A percentile compares a stretch with the other conserved stretches of the same genome.
These are phyloP conservation scores for Nicotiana attenuata DNA, from an alignment of 257 asterid genomes.

Conservation along the genomic window DNA sequence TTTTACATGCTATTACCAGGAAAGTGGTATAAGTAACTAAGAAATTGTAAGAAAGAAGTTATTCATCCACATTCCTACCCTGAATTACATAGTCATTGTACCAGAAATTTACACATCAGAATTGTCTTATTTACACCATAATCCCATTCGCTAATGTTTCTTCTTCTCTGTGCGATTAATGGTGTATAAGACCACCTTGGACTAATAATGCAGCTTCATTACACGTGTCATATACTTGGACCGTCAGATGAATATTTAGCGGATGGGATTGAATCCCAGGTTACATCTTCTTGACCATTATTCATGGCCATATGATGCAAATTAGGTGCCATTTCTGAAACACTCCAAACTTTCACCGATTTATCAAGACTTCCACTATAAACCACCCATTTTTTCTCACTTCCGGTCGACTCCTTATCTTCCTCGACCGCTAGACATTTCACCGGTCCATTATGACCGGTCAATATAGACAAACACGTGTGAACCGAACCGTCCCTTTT, in stretches of 20 bases:
- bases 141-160: background rate
- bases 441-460: constrained; percentile 85
- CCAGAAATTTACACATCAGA: constrained; percentile 1
- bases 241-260: constrained; percentile 36
- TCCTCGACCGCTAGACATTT: constrained; percentile 64
- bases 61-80: background rate
- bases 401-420: constrained; percentile 34
- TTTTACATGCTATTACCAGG: background rate
- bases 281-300: constrained; percentile 19
- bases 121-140: background rate
- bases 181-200: background rate
- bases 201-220: constrained; percentile 1
- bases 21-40: background rate
- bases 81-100: background rate
- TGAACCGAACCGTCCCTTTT: constrained; percentile 53
- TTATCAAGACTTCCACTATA: constrained; percentile 82
- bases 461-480: constrained; percentile 55
- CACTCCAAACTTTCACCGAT: constrained; percentile 80
- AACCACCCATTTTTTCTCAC: constrained; percentile 53
- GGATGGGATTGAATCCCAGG: constrained; percentile 58
- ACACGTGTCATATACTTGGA: background rate
- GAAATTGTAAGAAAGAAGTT: background rate
- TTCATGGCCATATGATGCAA: constrained; percentile 26
- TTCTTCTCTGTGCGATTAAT: background rate
- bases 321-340: constrained; percentile 60